phyloP scores from a whole-genome alignment of 768 basidiomycete species.

The Leccinum ochraceum region DNA sequence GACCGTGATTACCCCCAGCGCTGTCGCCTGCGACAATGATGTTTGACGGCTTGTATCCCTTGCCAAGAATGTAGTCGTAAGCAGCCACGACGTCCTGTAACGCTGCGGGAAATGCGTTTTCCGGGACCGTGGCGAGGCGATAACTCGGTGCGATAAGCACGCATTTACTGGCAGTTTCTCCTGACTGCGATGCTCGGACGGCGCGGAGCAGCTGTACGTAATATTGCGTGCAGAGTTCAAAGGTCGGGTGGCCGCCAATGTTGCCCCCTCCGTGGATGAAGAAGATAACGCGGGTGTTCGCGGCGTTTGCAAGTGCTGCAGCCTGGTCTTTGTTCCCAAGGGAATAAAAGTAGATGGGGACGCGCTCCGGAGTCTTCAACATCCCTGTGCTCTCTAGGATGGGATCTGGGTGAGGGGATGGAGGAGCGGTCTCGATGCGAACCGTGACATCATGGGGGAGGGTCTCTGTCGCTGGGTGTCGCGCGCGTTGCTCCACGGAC shows the following conservation, averaged over 20 bases:
- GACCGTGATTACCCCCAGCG: conserved; percentile 29
- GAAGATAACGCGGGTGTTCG: conserved; percentile 21
- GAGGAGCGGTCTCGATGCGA: conserved; percentile 20
- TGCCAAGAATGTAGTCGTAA: conserved; percentile 25
- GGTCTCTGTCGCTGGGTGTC: not conserved
- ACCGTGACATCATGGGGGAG: conserved; percentile 15
- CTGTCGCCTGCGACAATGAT: conserved; percentile 26
- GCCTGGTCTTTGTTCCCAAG: not conserved
- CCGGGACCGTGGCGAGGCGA: conserved; percentile 23
- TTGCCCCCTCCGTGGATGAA: conserved; percentile 28
- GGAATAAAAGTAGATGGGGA: conserved; percentile 24
- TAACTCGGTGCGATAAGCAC: conserved; percentile 27
- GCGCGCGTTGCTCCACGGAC: conserved; percentile 19
- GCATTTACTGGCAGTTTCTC: not conserved
- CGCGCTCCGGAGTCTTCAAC: conserved; percentile 19
- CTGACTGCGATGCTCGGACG: not conserved
- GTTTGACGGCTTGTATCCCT: conserved; percentile 25
- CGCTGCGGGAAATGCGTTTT: conserved; percentile 25
- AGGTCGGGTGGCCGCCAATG: conserved; percentile 21
- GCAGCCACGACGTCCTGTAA: conserved; percentile 27
- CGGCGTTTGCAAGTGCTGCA: not conserved
- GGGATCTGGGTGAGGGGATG: conserved; percentile 9
- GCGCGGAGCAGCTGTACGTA: conserved; percentile 15
- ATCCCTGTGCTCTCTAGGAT: not conserved
- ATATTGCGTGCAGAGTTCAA: conserved; percentile 1